Percentiles rank a stretch among this genome's conserved stretches.
Conservation (phyloP, 1,139 yeast species). For the Scheffersomyces parashehatae region DNA sequence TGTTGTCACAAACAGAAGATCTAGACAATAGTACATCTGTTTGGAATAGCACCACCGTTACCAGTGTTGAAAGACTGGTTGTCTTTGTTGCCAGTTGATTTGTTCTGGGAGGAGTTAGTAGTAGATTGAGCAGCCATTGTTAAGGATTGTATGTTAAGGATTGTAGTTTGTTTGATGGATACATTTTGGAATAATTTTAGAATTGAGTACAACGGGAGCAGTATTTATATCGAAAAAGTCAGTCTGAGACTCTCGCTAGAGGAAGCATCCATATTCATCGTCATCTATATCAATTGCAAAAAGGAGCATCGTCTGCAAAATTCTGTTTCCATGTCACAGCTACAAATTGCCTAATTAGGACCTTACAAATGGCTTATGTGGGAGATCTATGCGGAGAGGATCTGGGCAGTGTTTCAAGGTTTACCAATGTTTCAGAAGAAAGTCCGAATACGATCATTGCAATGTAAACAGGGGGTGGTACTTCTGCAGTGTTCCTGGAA, state of each 20-base stretch:
- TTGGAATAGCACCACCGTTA: not conserved
- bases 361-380: not conserved
- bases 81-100: not conserved
- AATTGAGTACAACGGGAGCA: not conserved
- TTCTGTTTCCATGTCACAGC: not conserved
- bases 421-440: not conserved
- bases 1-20: not conserved
- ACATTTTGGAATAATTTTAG: not conserved
- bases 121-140: constrained; percentile 1
- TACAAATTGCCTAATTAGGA: not conserved
- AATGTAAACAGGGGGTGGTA: too few relatives aligned
- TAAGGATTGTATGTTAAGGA: not conserved
- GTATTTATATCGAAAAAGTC: not conserved
- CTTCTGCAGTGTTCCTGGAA: too few relatives aligned
- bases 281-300: not conserved
- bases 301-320: not conserved
- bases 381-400: too few relatives aligned
- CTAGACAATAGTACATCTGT: not conserved
- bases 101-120: not conserved
- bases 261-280: not conserved
- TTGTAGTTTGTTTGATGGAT: not conserved
- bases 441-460: not conserved
- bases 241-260: not conserved
- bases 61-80: not conserved
- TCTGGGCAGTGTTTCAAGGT: too few relatives aligned